Conservation (phyloP, 2,329 filamentous ascomycete species). For the Phialophora expanda region DNA sequence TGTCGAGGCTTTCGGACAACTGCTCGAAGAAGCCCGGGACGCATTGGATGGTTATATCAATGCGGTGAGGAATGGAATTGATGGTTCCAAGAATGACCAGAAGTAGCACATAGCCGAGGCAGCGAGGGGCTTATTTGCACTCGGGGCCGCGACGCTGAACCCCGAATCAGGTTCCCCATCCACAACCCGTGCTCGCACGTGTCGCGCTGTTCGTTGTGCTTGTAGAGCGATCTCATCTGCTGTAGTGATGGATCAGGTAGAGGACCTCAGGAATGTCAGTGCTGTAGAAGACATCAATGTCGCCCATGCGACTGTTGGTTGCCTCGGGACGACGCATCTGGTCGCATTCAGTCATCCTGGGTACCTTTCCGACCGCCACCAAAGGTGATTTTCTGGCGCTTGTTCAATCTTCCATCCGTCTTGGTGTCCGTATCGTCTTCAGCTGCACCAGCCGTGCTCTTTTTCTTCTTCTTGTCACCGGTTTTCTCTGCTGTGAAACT, state of each 20-base stretch:
- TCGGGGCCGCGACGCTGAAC: not conserved
- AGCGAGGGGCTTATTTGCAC: slow-evolving; percentile 2
- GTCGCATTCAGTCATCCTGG: slow-evolving; percentile 37
- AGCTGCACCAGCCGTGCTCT: slow-evolving; percentile 44
- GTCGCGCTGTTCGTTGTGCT: not conserved
- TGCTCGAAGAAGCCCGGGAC: slow-evolving; percentile 12
- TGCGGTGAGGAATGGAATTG: slow-evolving; percentile 1
- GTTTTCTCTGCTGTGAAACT: slow-evolving; percentile 47
- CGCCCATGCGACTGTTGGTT: not conserved
- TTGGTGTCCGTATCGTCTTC: slow-evolving; percentile 43
- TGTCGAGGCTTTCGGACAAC: slow-evolving; percentile 3
- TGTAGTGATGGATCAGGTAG: not conserved
- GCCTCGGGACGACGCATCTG: not conserved
- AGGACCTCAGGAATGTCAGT: not conserved
- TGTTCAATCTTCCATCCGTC: slow-evolving; percentile 29
- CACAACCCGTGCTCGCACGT: not conserved
- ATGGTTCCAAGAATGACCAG: not conserved
- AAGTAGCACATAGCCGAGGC: slow-evolving; percentile 9
- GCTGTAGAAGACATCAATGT: not conserved
- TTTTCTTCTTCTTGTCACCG: slow-evolving; percentile 51
- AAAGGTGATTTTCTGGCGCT: slow-evolving; percentile 40
- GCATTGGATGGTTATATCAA: slow-evolving; percentile 18
- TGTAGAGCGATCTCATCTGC: not conserved
- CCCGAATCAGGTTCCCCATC: not conserved
- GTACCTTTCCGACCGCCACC: slow-evolving; percentile 30